Percentiles rank a stretch among this genome's conserved stretches.
phyloP scores from a whole-genome alignment of 495 filamentous ascomycete genomes.

The Aspergillus campestris region DNA sequence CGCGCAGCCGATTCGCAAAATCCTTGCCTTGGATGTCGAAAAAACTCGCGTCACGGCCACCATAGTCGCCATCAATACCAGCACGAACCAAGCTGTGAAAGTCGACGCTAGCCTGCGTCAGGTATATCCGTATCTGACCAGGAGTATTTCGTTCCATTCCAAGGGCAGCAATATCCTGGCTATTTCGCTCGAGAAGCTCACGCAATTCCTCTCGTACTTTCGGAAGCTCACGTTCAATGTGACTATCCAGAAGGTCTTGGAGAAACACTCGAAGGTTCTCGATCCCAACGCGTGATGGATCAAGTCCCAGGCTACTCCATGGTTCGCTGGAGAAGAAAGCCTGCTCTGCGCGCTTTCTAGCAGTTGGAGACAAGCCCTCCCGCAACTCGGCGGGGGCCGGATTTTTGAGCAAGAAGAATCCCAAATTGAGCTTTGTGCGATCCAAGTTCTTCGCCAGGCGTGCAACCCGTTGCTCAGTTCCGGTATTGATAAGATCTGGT shows the following conservation, averaged over 20 bases:
- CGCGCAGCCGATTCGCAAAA: slow-evolving; percentile 9
- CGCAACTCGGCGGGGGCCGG: slow-evolving; percentile 19
- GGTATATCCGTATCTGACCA: slow-evolving; percentile 13
- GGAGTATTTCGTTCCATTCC: slow-evolving; percentile 8
- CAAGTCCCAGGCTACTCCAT: slow-evolving; percentile 13
- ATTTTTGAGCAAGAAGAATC: slow-evolving; percentile 39
- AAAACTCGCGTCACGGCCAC: slow-evolving; percentile 7
- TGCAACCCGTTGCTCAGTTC: slow-evolving; percentile 22
- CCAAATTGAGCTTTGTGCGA: slow-evolving; percentile 35
- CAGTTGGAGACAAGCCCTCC: not conserved
- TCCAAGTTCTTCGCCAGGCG: slow-evolving; percentile 31
- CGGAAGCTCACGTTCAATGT: slow-evolving; percentile 20
- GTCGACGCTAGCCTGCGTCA: slow-evolving; percentile 10
- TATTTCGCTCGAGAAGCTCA: slow-evolving; percentile 1
- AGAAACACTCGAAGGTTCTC: slow-evolving; percentile 16
- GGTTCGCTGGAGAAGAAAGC: slow-evolving; percentile 11
- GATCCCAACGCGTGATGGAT: slow-evolving; percentile 15
- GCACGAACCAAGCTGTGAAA: slow-evolving; percentile 10
- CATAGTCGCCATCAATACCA: slow-evolving; percentile 16
- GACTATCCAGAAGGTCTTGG: slow-evolving; percentile 15
- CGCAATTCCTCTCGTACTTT: slow-evolving; percentile 16
- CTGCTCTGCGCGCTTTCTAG: slow-evolving; percentile 5
- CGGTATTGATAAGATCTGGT: slow-evolving; percentile 34
- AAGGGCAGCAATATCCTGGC: slow-evolving; percentile 8
- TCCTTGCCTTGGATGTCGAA: slow-evolving; percentile 1